Evolutionary conservation across 2,329 filamentous ascomycete species (phyloP).

Genomic region (Paradendryphiella salina): DNA sequence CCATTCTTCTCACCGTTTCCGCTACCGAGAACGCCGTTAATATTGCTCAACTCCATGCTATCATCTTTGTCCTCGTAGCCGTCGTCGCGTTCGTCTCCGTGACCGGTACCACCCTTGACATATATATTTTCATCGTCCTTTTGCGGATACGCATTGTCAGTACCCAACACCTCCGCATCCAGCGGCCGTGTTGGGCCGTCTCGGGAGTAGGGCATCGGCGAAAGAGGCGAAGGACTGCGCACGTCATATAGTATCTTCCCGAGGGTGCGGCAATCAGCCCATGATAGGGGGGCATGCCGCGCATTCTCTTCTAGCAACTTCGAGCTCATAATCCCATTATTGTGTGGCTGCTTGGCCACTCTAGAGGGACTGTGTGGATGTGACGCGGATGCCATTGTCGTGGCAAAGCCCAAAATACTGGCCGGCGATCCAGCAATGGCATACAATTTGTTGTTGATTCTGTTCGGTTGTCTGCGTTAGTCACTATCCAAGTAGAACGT

Average conservation of each 20-base stretch:
- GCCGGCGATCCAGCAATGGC: neutral
- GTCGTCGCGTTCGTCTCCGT: slow-evolving; percentile 11
- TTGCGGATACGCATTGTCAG: neutral
- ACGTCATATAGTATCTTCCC: slow-evolving; percentile 14
- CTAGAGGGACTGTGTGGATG: neutral
- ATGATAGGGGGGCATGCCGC: neutral
- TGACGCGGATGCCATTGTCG: neutral
- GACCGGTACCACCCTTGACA: neutral
- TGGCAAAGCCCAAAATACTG: too few relatives aligned
- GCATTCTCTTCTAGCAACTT: too few relatives aligned
- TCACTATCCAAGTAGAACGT: neutral
- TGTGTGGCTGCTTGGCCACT: neutral
- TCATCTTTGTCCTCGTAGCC: slow-evolving; percentile 26
- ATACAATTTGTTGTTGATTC: too few relatives aligned
- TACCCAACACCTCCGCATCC: neutral
- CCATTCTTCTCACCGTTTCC: neutral
- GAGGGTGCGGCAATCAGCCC: slow-evolving; percentile 18
- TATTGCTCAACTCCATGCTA: slow-evolving; percentile 24
- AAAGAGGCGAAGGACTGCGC: slow-evolving; percentile 2
- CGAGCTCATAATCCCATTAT: neutral
- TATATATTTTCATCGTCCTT: neutral
- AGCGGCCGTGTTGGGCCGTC: neutral
- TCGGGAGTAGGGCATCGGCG: neutral
- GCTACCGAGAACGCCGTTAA: neutral
- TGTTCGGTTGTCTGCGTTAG: neutral